A percentile compares a stretch with the other conserved stretches of the same genome.
Evolutionary conservation across 805 yeast species (phyloP).

Genomic region (Yarrowia phangngaensis): DNA sequence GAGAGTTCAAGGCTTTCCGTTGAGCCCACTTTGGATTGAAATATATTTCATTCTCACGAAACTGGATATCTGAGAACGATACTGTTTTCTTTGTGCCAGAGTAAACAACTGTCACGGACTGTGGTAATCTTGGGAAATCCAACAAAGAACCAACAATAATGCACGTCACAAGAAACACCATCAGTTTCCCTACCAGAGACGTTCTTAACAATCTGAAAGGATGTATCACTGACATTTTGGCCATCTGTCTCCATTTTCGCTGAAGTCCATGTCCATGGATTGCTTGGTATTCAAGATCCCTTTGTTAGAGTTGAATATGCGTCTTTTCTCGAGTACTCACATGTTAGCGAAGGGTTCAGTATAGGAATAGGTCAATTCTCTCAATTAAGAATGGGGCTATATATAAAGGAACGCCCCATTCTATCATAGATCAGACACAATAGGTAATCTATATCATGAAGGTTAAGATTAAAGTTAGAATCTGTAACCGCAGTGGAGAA

Average conservation of each 20-base stretch:
- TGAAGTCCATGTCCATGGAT: too few species aligned
- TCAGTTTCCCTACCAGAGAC: neutral
- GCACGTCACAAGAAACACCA: constrained; percentile 3
- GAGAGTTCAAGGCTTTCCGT: constrained; percentile 1
- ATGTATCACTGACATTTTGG: neutral
- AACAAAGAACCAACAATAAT: constrained; percentile 10
- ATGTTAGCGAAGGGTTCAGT: too few species aligned
- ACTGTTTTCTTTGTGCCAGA: too few species aligned
- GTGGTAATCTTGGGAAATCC: neutral
- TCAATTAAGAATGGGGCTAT: too few species aligned
- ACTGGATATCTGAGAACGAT: neutral
- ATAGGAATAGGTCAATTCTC: too few species aligned
- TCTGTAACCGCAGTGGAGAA: too few species aligned
- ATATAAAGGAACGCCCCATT: too few species aligned
- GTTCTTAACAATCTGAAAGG: neutral
- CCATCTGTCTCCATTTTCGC: too few species aligned
- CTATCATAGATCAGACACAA: too few species aligned
- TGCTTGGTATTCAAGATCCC: constrained; percentile 13
- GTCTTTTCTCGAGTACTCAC: too few species aligned
- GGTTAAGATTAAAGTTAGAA: too few species aligned
- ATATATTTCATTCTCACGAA: neutral
- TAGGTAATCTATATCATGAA: too few species aligned
- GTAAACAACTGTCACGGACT: neutral
- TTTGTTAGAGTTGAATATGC: neutral
- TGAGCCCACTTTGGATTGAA: constrained; percentile 18